Evolutionary conservation across 1,139 yeast genomes (phyloP).

Genomic region (Pichia sp.): DNA sequence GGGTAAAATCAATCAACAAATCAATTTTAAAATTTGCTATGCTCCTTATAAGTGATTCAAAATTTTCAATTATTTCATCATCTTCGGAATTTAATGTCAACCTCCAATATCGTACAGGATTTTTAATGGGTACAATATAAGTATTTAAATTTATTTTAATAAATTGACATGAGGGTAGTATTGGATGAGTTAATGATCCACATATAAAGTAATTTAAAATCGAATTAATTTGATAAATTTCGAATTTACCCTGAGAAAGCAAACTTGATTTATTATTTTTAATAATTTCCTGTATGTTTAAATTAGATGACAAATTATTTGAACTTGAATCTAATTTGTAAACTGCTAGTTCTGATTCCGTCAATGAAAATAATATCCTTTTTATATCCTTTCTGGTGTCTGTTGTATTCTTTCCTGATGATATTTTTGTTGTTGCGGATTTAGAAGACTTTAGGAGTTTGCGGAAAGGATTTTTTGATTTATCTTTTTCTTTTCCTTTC

Average conservation of each 20-base stretch:
- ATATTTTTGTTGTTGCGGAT: not conserved
- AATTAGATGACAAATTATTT: not conserved
- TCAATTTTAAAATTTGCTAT: conserved; percentile 11
- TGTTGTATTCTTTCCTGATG: not conserved
- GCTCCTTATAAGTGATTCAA: conserved; percentile 8
- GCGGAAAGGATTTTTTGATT: not conserved
- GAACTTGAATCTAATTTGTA: conserved; percentile 10
- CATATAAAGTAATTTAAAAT: conserved; percentile 41
- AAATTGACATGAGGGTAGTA: conserved; percentile 54
- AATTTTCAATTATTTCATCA: not conserved
- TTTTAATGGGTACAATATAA: conserved; percentile 58
- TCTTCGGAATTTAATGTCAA: conserved; percentile 38
- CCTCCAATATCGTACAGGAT: conserved; percentile 71
- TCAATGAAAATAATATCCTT: conserved; percentile 9
- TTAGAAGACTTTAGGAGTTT: not conserved
- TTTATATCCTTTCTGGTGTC: not conserved
- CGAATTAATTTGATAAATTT: conserved; percentile 52
- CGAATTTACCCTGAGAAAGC: conserved; percentile 56
- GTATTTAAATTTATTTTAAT: conserved; percentile 47
- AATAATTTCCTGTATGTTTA: not conserved
- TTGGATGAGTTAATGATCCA: conserved; percentile 58
- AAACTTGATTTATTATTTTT: conserved; percentile 28
- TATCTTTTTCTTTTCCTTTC: not conserved
- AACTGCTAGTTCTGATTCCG: conserved; percentile 15
- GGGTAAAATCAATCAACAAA: conserved; percentile 4